A percentile compares a stretch with the other conserved stretches of the same genome.
These are phyloP conservation scores for Pleomassaria siparia DNA, from an alignment of 2,329 filamentous ascomycete genomes.

Conservation along the genomic window DNA sequence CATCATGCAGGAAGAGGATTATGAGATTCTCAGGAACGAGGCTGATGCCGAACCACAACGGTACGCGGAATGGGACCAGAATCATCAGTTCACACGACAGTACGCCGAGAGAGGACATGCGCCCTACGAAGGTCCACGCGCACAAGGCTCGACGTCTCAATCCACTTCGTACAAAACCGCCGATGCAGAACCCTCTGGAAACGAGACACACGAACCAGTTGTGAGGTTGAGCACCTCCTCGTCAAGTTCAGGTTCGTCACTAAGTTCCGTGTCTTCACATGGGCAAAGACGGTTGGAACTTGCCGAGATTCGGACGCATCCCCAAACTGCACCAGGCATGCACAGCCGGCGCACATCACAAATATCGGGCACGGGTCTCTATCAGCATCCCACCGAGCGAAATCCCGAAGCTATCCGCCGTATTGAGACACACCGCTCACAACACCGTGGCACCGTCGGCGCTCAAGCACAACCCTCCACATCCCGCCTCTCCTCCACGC, in stretches of 20 bases:
- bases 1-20: constrained; percentile 36
- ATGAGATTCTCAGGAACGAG: constrained; percentile 29
- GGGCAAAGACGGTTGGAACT: constrained; percentile 20
- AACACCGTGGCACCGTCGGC: constrained; percentile 72
- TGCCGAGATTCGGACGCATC: constrained; percentile 33
- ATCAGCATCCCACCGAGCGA: constrained; percentile 54
- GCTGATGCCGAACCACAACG: constrained; percentile 28
- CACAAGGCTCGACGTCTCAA: constrained; percentile 8
- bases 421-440: constrained; percentile 70
- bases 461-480: constrained; percentile 27
- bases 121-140: constrained; percentile 12
- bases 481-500: constrained; percentile 48
- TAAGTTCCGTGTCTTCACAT: constrained; percentile 16
- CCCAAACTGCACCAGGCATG: constrained; percentile 8
- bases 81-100: constrained; percentile 25
- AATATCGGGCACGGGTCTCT: constrained; percentile 22
- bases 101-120: constrained; percentile 28
- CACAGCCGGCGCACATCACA: constrained; percentile 9
- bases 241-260: constrained; percentile 14
- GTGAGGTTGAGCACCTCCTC: constrained; percentile 22
- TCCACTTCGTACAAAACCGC: background rate
- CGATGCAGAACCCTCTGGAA: too few species aligned
- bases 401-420: constrained; percentile 70
- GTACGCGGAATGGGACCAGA: constrained; percentile 34
- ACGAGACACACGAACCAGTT: constrained; percentile 23